These are phyloP conservation scores for Acanthamoeba comandoni DNA, from an alignment of 208 protist species.

Conservation along the genomic window DNA sequence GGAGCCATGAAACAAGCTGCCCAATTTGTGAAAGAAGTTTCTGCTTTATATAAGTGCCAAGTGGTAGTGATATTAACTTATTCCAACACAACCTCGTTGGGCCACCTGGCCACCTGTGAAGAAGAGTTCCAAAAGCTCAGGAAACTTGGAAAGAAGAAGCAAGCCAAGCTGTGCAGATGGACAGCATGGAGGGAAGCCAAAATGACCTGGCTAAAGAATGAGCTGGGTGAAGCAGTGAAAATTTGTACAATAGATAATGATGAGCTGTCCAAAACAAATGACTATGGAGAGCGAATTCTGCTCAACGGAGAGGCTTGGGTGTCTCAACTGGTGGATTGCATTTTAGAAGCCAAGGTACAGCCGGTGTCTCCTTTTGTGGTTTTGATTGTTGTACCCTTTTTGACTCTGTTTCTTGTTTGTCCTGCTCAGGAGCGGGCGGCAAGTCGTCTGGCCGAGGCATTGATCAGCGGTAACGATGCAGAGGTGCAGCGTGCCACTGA, in stretches of 20 bases:
- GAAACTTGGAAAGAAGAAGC: conserved; percentile 21
- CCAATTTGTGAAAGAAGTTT: conserved; percentile 36
- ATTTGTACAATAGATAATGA: conserved; percentile 58
- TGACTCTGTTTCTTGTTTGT: not conserved
- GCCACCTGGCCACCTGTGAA: conserved; percentile 54
- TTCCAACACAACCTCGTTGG: conserved; percentile 66
- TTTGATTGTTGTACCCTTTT: not conserved
- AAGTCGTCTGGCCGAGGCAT: conserved; percentile 38
- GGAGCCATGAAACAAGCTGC: conserved; percentile 47
- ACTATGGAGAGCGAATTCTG: conserved; percentile 12
- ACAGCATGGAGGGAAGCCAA: conserved; percentile 61
- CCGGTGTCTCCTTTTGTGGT: not conserved
- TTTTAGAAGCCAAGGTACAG: conserved; percentile 44
- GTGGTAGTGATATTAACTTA: conserved; percentile 59
- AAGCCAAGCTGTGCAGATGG: conserved; percentile 61
- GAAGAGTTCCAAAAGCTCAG: conserved; percentile 27
- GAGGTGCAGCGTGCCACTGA: conserved; percentile 46
- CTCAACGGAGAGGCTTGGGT: conserved; percentile 64
- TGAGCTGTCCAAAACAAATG: conserved; percentile 65
- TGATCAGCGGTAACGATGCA: not conserved
- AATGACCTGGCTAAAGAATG: not conserved
- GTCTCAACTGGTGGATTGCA: conserved; percentile 47
- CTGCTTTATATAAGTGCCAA: not conserved
- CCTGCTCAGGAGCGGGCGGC: conserved; percentile 13
- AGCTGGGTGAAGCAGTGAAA: conserved; percentile 26